Conservation (phyloP, 148 eudicot species). For the Rhododendron williamsianum region DNA sequence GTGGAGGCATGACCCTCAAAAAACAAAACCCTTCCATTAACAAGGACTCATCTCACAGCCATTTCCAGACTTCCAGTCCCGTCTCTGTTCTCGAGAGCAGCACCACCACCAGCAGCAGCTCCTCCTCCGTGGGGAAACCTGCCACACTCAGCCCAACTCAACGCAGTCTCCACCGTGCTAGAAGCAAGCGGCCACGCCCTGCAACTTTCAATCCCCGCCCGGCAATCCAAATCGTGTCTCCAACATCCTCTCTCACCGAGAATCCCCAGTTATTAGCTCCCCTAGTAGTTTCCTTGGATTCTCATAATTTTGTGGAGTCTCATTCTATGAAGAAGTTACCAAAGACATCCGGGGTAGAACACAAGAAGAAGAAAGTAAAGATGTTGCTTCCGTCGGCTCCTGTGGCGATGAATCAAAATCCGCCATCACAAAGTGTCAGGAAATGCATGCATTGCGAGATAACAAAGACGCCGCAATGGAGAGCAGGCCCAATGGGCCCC, state of each 20-base stretch:
- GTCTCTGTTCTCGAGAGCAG: slow-evolving; percentile 62
- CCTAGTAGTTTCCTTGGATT: slow-evolving; percentile 21
- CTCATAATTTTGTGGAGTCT: slow-evolving; percentile 31
- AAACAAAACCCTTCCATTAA: slow-evolving; percentile 26
- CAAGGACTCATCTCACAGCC: slow-evolving; percentile 29
- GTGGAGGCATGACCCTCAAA: slow-evolving; percentile 51
- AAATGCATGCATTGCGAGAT: slow-evolving; percentile 93
- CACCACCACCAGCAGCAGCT: slow-evolving; percentile 62
- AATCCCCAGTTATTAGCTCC: slow-evolving; percentile 14
- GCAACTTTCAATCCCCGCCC: slow-evolving; percentile 54
- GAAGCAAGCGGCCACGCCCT: slow-evolving; percentile 92
- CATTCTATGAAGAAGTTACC: slow-evolving; percentile 12
- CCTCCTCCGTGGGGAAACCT: slow-evolving; percentile 38
- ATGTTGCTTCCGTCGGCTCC: slow-evolving; percentile 28
- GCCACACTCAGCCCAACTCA: slow-evolving; percentile 31
- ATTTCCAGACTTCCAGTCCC: slow-evolving; percentile 72
- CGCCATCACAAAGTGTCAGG: slow-evolving; percentile 40
- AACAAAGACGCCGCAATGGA: slow-evolving; percentile 97
- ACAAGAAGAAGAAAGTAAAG: slow-evolving; percentile 62
- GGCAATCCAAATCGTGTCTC: slow-evolving; percentile 31
- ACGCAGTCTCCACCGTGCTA: slow-evolving; percentile 55
- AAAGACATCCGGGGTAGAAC: slow-evolving; percentile 10
- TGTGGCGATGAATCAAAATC: slow-evolving; percentile 15
- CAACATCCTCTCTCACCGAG: slow-evolving; percentile 26
- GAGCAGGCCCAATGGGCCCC: slow-evolving; percentile 93